phyloP scores from a whole-genome alignment of 129 eudicot species.

The sunflower (Helianthus annuus) region HanXRQr2.0-SUNRISE NC_035445.2:149722277-149722776 shows the following conservation, averaged over 20 bases:
- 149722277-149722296: conserved; percentile 94
- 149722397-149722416: conserved; percentile 68
- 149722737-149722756: too few relatives aligned
- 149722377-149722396: conserved; percentile 80
- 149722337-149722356: conserved; percentile 79
- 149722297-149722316: conserved; percentile 98
- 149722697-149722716: background rate
- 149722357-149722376: conserved; percentile 98
- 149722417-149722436: conserved; percentile 50
- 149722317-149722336: conserved; percentile 95
- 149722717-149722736: background rate
- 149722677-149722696: background rate
- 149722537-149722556: background rate
- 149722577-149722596: conserved; percentile 78
- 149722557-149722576: conserved; percentile 5
- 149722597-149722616: conserved; percentile 55
- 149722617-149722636: conserved; percentile 61
- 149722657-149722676: background rate
- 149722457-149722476: conserved; percentile 51
- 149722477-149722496: conserved; percentile 50
- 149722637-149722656: conserved; percentile 66
- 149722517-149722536: conserved; percentile 1
- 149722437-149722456: conserved; percentile 50
- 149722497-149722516: conserved; percentile 47
- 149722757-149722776: too few relatives aligned